Evolutionary conservation across 441 rosid genomes (phyloP), one percentile per base, ranked within the genome.

Genomic region (Breynia disticha): DNA sequence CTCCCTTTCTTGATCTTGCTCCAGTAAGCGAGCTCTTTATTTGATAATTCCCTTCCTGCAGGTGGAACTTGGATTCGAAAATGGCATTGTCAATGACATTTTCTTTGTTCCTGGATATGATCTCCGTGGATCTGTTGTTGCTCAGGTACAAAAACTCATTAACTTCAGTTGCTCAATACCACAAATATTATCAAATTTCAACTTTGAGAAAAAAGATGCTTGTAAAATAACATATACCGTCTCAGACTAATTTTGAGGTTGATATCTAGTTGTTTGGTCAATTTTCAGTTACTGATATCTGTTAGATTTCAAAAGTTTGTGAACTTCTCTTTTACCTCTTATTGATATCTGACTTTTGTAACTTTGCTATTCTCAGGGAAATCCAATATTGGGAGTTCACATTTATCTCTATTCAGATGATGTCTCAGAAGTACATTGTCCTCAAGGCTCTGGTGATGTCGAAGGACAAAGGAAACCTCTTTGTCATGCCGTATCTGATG

Each of bases 361-460:
- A 28, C 32, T 68, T 37, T 67, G 32, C 32, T 24, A 3, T 69
- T 69, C 64, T 60, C 59, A 91, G 97, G 98, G 91, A 69, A 88
- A 81, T 73, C 97, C 97, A 47, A 88, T 91, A 50, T 52, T 91
- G 70, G 98, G 95, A 64, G 97, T 91, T 62, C 86, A 86, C 63
- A 63, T 88, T 60, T 91, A 79, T 77, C 72, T 91, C 62, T 82
- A 80, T 63, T 91, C 98, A 43, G 83, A 88, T 68, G 91, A 88
- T 73, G 90, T 82, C 37, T 37, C 63, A 48, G 67, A 65, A 67
- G 74, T 86, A 48, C 78, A 82, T 66, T 91, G 97, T 67, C 95
- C 86, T 47, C 84, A 80, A 74, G 90, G 86, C 56, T 50, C 70
- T 70, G 91, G 84, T 55, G 77, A 72, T 65, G 61, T 66, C 48